A percentile compares a stretch with the other conserved stretches of the same genome.
These are phyloP conservation scores for Chytridiales sp. DNA, from an alignment of 371 early-diverging fungal genomes.

Conservation along the genomic window DNA sequence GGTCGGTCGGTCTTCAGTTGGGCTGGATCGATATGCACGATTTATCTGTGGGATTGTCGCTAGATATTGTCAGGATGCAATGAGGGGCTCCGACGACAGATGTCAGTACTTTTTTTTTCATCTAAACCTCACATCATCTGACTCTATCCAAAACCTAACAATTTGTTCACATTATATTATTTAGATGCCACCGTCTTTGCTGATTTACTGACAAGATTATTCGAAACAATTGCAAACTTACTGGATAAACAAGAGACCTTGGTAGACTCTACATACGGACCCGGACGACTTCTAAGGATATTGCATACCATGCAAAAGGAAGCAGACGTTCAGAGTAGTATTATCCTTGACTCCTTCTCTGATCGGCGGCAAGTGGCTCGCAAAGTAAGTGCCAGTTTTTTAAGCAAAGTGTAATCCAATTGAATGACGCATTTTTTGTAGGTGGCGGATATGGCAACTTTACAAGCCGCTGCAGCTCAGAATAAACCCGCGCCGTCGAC, in stretches of 20 bases:
- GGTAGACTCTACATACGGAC: conserved; percentile 79
- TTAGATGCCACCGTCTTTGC: conserved; percentile 52
- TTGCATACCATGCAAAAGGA: conserved; percentile 86
- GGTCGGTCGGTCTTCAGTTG: conserved; percentile 75
- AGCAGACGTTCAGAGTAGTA: conserved; percentile 72
- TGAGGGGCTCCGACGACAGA: conserved; percentile 35
- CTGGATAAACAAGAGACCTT: conserved; percentile 82
- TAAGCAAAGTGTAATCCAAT: background rate
- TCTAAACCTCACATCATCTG: background rate
- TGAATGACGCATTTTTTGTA: background rate
- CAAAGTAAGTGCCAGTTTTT: conserved; percentile 49
- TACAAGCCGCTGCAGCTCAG: conserved; percentile 26
- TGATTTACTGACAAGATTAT: conserved; percentile 74
- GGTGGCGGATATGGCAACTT: conserved; percentile 24
- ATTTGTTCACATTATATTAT: background rate
- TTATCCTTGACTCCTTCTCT: conserved; percentile 73
- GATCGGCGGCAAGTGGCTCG: conserved; percentile 68
- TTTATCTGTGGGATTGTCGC: conserved; percentile 79
- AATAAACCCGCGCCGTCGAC: conserved; percentile 28
- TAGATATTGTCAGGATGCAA: conserved; percentile 65
- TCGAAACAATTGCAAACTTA: conserved; percentile 82
- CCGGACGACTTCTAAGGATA: conserved; percentile 82
- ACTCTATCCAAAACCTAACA: background rate
- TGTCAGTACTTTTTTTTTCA: background rate
- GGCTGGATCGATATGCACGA: conserved; percentile 80